These are phyloP conservation scores for Leccinellum rugosiceps DNA, from an alignment of 768 basidiomycete species.

Conservation along the genomic window DNA sequence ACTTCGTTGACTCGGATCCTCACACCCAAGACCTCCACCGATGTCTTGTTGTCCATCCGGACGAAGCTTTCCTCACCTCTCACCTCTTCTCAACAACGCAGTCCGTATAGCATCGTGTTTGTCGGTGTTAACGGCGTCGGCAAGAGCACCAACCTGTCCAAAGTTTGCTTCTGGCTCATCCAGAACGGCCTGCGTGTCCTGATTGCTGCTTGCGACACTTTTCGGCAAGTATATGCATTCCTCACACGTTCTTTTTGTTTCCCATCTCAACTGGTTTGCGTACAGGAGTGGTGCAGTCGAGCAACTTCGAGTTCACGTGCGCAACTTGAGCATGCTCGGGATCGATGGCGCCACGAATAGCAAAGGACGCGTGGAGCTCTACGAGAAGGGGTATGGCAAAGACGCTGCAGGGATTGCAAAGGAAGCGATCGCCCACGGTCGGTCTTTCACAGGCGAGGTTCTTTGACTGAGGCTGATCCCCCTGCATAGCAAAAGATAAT, in stretches of 20 bases:
- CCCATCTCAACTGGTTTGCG: background rate
- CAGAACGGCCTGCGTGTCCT: conserved; percentile 92
- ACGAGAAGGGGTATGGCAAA: conserved; percentile 96
- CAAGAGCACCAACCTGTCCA: conserved; percentile 96
- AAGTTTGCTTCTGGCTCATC: conserved; percentile 98
- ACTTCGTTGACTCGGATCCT: conserved; percentile 88
- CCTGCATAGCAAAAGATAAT: conserved; percentile 68
- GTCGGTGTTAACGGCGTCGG: conserved; percentile 99
- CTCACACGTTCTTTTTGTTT: background rate
- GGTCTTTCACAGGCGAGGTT: conserved; percentile 15
- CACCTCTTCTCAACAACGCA: conserved; percentile 69
- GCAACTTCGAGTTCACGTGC: conserved; percentile 93
- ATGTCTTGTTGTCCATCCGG: conserved; percentile 88
- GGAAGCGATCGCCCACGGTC: conserved; percentile 90
- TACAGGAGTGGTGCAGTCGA: conserved; percentile 93
- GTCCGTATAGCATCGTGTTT: conserved; percentile 92
- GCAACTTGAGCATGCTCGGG: conserved; percentile 84
- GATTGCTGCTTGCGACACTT: conserved; percentile 98
- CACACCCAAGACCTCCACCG: conserved; percentile 97
- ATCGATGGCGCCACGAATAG: conserved; percentile 66
- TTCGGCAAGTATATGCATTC: conserved; percentile 51
- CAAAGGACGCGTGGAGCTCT: conserved; percentile 84
- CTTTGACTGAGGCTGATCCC: conserved; percentile 1
- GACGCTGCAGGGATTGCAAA: conserved; percentile 98
- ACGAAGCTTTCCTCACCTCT: conserved; percentile 78